Evolutionary conservation across 495 filamentous ascomycete genomes (phyloP), one percentile per base, ranked within the genome.

Genomic region (Aspergillus sclerotioniger): DNA sequence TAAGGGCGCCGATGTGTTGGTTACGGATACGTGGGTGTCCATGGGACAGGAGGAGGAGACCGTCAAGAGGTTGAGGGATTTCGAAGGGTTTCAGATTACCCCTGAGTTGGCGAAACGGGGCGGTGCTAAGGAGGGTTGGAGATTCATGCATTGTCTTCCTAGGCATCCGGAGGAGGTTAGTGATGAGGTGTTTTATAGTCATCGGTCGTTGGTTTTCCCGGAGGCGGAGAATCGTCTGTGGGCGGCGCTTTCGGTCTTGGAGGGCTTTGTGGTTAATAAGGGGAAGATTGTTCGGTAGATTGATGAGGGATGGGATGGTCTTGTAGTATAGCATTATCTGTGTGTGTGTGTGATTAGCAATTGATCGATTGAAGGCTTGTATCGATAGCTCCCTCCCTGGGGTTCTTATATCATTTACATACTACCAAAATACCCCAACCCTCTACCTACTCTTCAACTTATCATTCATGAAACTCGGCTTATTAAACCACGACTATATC

Each of bases 81-180:
- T 98, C 66, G 79, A 82, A 29, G 92, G 93, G 32, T 98, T 90
- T 72, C 93, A 96, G 70, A 87, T 98, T 62, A 96, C 91, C 3
- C 74, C 83, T 12, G 88, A 90, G 48, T 74, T 98, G 35, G 94
- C 91, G 2, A 79, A 87, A 74, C 80, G 85, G 45, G 94, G 93
- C 41, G 91, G 91, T 31, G 94, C 94, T 12, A 95, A 95, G 69
- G 80, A 87, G 32, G 79, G 81, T 57, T 98, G 94, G 94, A 91
- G 90, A 74, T 98, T 98, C 67, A 97, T 98, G 94, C 94, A 98
- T 80, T 98, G 94, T 69, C 72, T 98, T 51, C 94, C 94, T n/a
- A 82, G 94, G 51, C 92, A 98, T 63, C 84, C 81, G 0, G 93
- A 98, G 74, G 94, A 98, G 75, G 94, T 98, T 8, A 85, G 83